Base-by-base conservation (phyloP, 352 stramenopile genomes). In the Pythium scleroteichum region DNA sequence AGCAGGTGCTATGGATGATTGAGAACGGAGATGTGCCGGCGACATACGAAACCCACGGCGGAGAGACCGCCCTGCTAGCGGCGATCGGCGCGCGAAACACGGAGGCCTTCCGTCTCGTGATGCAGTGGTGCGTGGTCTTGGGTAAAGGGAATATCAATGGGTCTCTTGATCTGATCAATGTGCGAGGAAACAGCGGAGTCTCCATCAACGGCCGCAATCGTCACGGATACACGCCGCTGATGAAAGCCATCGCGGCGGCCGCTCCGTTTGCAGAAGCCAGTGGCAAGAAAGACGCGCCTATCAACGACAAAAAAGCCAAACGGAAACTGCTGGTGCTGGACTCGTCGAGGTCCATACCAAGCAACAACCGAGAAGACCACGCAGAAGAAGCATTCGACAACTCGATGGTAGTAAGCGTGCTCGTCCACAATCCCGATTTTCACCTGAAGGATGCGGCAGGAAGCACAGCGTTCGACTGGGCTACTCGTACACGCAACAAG, bases 401-500 rank as follows among this genome's bases (percentile, higher is more conserved):
- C 19, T 46, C 27, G 1, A 85, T 88, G 50, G 62, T 88, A 8
- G 52, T 63, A 16, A 60, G 29, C 23, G 68, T 91, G 22, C 68
- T 91, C 0, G 27, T 52, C 0, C 72, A 76, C 44, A 33, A 74
- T 17, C 79, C 82, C 0, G 68, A 86, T 51, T 50, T 89, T 16
- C 40, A 74, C n/a, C 62, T 63, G 19, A 49, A 51, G 3, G 84
- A 93, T 17, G 41, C 53, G 17, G 64, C 66, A 0, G 78, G 80
- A n/a, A 79, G 84, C 52, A 84, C 72, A 2, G 84, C 84, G 0
- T 76, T 86, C 17, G 78, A 90, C 46, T 93, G 84, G 84, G 84
- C 84, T 0, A 72, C 59, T 12, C 62, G 79, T 10, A 85, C 74
- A 6, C 67, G 69, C 4, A 91, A 92, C 23, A 10, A 26, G 0